phyloP scores from a whole-genome alignment of 148 eudicot species.

The Rhododendron ferrugineum region DNA sequence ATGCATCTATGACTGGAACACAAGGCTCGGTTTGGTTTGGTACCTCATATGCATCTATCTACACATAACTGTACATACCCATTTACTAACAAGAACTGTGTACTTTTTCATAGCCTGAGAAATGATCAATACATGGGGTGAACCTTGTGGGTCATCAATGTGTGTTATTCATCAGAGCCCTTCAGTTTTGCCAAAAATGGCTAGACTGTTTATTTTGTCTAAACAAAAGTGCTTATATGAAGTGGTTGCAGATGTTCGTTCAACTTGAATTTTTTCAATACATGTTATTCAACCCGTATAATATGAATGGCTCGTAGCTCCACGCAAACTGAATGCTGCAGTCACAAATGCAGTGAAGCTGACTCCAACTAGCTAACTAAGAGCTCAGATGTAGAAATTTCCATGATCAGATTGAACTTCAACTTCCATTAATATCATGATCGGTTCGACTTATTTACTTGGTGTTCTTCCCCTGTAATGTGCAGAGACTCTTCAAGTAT shows the following conservation, averaged over 20 bases:
- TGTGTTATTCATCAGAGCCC: neutral
- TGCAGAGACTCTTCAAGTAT: neutral
- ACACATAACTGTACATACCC: neutral
- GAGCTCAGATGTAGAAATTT: neutral
- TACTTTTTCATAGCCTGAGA: neutral
- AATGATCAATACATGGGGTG: neutral
- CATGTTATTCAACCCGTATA: neutral
- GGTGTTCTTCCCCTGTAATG: neutral
- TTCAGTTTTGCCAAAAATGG: neutral
- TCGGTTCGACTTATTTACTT: neutral
- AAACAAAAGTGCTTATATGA: neutral
- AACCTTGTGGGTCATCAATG: neutral
- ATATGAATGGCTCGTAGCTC: neutral
- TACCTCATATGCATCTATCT: too few species aligned
- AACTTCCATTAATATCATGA: neutral
- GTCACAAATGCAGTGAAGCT: neutral
- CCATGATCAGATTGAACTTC: neutral
- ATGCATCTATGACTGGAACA: too few species aligned
- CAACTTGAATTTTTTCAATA: neutral
- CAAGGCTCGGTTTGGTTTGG: too few species aligned
- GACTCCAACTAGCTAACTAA: neutral
- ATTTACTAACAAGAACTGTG: neutral
- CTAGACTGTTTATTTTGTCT: neutral
- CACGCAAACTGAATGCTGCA: neutral
- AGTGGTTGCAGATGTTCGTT: neutral